Percentiles rank a stretch among this genome's conserved stretches.
phyloP scores from a whole-genome alignment of 139 green algal genomes.

The Chlorella vulgaris region DNA sequence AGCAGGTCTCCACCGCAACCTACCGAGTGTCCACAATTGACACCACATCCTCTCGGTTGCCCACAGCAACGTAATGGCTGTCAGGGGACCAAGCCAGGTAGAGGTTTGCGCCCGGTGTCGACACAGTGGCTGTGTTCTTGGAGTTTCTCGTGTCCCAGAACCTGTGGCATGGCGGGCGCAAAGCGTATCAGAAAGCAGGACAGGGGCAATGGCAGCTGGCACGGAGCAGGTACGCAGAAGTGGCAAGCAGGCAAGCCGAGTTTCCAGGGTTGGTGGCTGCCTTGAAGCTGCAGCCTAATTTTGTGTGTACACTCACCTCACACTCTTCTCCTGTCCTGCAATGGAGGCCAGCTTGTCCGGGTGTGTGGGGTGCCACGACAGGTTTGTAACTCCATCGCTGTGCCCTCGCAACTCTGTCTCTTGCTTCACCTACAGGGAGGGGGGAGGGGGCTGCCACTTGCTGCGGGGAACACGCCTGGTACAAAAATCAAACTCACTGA shows the following conservation, averaged over 20 bases:
- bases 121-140: slow-evolving; percentile 44
- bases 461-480: no score
- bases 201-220: no score
- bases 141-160: slow-evolving; percentile 40
- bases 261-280: no score
- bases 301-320: no score
- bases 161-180: slow-evolving; percentile 2
- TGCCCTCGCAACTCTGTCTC: slow-evolving; percentile 40
- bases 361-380: slow-evolving; percentile 44
- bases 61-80: slow-evolving; percentile 40
- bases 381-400: slow-evolving; percentile 36
- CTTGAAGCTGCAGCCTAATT: no score
- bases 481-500: no score
- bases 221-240: no score
- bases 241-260: no score
- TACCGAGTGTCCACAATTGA: slow-evolving; percentile 39
- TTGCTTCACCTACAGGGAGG: slow-evolving; percentile 23
- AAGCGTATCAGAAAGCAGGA: no score
- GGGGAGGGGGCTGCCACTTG: not conserved
- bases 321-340: slow-evolving; percentile 23
- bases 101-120: slow-evolving; percentile 37
- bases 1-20: not conserved
- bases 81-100: slow-evolving; percentile 43
- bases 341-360: slow-evolving; percentile 39
- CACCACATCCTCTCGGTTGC: slow-evolving; percentile 31